Conservation (phyloP, 176 grass and related monocot species). For the Poa annua region DNA sequence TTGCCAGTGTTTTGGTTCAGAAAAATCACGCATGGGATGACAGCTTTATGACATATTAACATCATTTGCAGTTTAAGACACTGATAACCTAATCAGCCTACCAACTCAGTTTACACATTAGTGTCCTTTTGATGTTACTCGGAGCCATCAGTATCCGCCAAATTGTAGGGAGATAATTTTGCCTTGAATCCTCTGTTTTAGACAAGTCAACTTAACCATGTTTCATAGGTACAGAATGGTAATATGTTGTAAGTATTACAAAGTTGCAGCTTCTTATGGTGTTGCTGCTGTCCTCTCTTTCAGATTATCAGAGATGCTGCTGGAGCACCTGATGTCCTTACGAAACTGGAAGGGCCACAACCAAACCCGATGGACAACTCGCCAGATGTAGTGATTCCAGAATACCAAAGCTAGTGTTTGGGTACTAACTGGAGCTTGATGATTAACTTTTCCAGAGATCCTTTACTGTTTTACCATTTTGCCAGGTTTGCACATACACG, state of each 20-base stretch:
- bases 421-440: neutral
- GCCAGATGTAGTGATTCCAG: constrained; percentile 61
- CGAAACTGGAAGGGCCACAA: constrained; percentile 66
- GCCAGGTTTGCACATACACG: neutral
- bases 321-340: constrained; percentile 93
- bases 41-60: neutral
- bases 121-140: neutral
- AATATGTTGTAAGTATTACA: neutral
- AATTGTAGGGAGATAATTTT: neutral
- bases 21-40: neutral
- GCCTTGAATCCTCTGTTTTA: neutral
- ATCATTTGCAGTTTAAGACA: neutral
- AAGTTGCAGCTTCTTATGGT: neutral
- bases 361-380: constrained; percentile 35
- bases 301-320: constrained; percentile 89
- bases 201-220: neutral
- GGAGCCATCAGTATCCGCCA: neutral
- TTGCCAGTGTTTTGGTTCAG: neutral
- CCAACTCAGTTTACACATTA: neutral
- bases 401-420: constrained; percentile 78
- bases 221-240: neutral
- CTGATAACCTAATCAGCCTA: neutral
- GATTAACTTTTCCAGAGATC: neutral
- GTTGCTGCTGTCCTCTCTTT: constrained; percentile 17
- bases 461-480: neutral